phyloP scores from a whole-genome alignment of 2,329 filamentous ascomycete genomes.

The Fusarium kyushuense region DNA sequence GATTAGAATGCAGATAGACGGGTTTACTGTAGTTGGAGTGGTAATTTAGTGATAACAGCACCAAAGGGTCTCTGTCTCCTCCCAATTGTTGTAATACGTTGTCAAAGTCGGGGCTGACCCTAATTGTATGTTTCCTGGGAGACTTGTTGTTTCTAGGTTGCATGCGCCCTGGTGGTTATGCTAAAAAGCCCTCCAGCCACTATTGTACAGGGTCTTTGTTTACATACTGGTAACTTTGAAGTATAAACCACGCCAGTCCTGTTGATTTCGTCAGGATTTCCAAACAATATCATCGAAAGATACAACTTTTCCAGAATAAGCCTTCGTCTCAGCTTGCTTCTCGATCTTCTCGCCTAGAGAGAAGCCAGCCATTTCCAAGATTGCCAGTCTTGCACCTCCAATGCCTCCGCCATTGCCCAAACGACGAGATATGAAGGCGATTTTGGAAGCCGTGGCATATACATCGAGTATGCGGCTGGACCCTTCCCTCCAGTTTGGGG shows the following conservation, averaged over 20 bases:
- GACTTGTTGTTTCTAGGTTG: background rate
- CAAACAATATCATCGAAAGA: slow-evolving; percentile 56
- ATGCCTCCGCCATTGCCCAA: slow-evolving; percentile 55
- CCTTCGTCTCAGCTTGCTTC: slow-evolving; percentile 53
- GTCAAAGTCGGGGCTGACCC: slow-evolving; percentile 6
- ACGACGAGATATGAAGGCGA: slow-evolving; percentile 47
- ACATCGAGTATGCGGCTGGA: slow-evolving; percentile 49
- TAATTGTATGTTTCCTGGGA: background rate
- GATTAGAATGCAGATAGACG: slow-evolving; percentile 3
- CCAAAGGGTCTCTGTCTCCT: background rate
- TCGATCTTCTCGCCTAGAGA: slow-evolving; percentile 48
- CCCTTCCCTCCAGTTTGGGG: slow-evolving; percentile 48
- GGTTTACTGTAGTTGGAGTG: slow-evolving; percentile 20
- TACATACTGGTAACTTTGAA: background rate
- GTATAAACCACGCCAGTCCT: background rate
- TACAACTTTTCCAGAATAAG: slow-evolving; percentile 53
- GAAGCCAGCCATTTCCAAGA: slow-evolving; percentile 58
- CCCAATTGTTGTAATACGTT: slow-evolving; percentile 11
- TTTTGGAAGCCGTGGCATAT: slow-evolving; percentile 55
- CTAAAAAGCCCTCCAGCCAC: background rate
- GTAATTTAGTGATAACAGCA: background rate
- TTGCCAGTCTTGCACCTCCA: slow-evolving; percentile 55
- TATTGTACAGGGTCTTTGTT: background rate
- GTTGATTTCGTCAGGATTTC: slow-evolving; percentile 42
- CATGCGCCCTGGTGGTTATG: background rate